Percentiles rank a stretch among this genome's conserved stretches.
Evolutionary conservation across 129 eudicot genomes (phyloP).

Genomic region (Kitagawia praeruptora): DNA sequence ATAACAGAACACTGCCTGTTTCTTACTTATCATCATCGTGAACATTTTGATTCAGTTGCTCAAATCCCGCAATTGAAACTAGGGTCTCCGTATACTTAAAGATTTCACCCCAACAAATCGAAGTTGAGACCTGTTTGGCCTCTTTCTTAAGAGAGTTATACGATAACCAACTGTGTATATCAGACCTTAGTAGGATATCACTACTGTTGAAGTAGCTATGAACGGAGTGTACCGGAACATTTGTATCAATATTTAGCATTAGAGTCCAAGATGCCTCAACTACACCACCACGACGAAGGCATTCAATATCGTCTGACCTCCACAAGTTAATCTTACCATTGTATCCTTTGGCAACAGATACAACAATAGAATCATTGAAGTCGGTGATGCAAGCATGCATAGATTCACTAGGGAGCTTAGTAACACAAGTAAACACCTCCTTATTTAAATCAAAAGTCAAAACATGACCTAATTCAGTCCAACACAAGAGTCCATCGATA

Average conservation of each 20-base stretch:
- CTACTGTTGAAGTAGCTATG: background rate
- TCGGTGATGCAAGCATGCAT: background rate
- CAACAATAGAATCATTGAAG: background rate
- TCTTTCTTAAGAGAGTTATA: background rate
- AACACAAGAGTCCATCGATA: background rate
- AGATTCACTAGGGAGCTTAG: background rate
- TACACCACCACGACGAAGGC: background rate
- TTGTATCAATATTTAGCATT: background rate
- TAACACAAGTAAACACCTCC: background rate
- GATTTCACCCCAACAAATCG: background rate
- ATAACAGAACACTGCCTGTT: no score
- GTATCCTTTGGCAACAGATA: background rate
- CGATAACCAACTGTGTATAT: background rate
- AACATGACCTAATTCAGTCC: background rate
- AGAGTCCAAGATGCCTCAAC: background rate
- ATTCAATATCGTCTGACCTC: background rate
- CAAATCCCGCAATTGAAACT: background rate
- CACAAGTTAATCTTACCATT: background rate
- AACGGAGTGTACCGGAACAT: background rate
- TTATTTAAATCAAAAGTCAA: background rate
- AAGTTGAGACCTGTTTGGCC: background rate
- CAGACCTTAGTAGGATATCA: background rate
- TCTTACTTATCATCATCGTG: no score
- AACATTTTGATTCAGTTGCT: background rate
- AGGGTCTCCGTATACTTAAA: background rate